These are phyloP conservation scores for Claviceps humidiphila DNA, from an alignment of 2,329 filamentous ascomycete species.

Conservation along the genomic window DNA sequence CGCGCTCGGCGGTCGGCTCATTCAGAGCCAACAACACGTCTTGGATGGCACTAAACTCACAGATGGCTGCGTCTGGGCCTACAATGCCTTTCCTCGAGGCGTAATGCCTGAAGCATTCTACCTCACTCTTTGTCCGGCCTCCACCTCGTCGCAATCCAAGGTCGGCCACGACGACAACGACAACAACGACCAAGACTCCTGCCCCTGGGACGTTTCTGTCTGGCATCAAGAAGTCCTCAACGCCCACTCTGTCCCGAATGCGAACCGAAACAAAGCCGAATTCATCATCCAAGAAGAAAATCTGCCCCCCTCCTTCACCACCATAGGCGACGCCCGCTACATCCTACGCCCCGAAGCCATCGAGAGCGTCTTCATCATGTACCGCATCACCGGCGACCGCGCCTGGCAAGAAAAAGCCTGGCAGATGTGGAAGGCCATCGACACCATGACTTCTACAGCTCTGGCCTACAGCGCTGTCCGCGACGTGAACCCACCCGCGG, in stretches of 20 bases:
- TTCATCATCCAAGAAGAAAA: slow-evolving; percentile 15
- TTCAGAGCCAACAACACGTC: slow-evolving; percentile 44
- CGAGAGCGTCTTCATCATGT: slow-evolving; percentile 40
- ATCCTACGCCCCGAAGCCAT: slow-evolving; percentile 40
- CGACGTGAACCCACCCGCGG: slow-evolving; percentile 19
- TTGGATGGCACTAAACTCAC: slow-evolving; percentile 50
- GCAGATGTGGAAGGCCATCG: slow-evolving; percentile 38
- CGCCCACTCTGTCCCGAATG: slow-evolving; percentile 12
- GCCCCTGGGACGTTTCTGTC: slow-evolving; percentile 21
- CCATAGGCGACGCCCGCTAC: slow-evolving; percentile 36
- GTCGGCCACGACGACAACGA: neutral
- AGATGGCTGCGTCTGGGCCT: slow-evolving; percentile 59
- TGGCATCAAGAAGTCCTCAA: slow-evolving; percentile 23
- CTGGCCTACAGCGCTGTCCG: slow-evolving; percentile 36
- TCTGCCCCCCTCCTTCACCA: slow-evolving; percentile 48
- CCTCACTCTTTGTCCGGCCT: slow-evolving; percentile 24
- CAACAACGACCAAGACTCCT: slow-evolving; percentile 6
- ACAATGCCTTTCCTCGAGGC: slow-evolving; percentile 43
- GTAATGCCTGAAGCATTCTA: slow-evolving; percentile 42
- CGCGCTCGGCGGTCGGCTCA: slow-evolving; percentile 50
- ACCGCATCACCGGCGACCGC: slow-evolving; percentile 36
- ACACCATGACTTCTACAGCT: slow-evolving; percentile 31
- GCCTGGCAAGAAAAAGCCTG: slow-evolving; percentile 32
- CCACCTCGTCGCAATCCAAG: too few species aligned
- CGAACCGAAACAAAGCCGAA: slow-evolving; percentile 11